Conservation (phyloP, 805 yeast species). For the Wickerhamomyces sydowiorum region DNA sequence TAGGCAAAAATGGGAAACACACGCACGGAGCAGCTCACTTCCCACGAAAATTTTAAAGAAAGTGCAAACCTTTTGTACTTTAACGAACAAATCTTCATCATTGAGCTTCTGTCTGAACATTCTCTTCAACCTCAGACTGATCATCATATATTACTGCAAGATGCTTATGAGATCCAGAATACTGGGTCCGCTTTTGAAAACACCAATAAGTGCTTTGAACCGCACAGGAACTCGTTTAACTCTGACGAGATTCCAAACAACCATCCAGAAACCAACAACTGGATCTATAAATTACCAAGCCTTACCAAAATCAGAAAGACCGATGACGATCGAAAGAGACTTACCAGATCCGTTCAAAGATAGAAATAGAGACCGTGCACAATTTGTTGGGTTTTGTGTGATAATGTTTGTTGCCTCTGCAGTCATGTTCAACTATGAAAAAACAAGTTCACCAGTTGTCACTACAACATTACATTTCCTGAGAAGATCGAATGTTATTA, state of each 20-base stretch:
- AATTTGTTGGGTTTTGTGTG: constrained; percentile 49
- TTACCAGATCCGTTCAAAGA: constrained; percentile 75
- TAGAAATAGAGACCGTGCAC: constrained; percentile 42
- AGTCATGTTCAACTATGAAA: constrained; percentile 88
- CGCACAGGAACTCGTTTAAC: neutral
- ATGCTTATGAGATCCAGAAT: neutral
- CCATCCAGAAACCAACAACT: neutral
- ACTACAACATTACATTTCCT: constrained; percentile 81
- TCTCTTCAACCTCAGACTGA: too few species aligned
- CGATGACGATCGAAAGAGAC: constrained; percentile 52
- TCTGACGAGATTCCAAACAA: neutral
- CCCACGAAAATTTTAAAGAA: neutral
- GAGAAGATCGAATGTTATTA: constrained; percentile 66
- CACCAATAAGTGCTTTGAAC: neutral
- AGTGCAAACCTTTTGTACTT: too few species aligned
- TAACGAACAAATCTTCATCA: too few species aligned
- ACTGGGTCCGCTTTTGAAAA: neutral
- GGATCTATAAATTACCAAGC: neutral
- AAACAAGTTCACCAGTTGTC: constrained; percentile 83
- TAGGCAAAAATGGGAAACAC: neutral
- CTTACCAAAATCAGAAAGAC: constrained; percentile 2
- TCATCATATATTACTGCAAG: neutral
- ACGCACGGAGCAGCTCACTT: neutral
- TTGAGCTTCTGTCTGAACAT: too few species aligned
- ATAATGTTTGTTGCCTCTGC: constrained; percentile 50